Evolutionary conservation across 768 basidiomycete genomes (phyloP), one percentile per base, ranked within the genome.

Genomic region (Russula earlei): DNA sequence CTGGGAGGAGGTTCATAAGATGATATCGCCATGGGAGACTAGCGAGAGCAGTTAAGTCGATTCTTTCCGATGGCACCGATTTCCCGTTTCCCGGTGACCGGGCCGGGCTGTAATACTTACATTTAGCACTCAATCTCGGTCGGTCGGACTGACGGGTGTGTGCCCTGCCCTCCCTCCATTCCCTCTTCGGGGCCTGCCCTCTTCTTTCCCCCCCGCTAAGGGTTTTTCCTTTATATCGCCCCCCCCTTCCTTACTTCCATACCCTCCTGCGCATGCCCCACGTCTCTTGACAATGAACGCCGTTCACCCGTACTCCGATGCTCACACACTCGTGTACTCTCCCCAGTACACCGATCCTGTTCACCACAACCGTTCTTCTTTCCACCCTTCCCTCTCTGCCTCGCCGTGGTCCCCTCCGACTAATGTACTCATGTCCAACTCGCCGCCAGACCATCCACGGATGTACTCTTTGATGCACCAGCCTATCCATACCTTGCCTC

Each of bases 391-490:
- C 10, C 46, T 56, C 43, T 46, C 59, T 24, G 22, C 59, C 52
- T 63, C 63, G 42, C 29, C 62, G 29, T 68, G 67, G 67, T 62
- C 62, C 19, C 54, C 53, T 17, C 45, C 62, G 15, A 55, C 64
- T 17, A 62, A 64, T 40, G 48, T 56, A 40, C 62, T 56, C n/a
- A 57, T 60, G 45, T 51, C 51, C 41, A 38, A 41, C n/a, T 57
- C 65, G 10, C 50, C 49, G 37, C 45, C 62, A 17, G 61, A 54
- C 42, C 62, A 64, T 33, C 44, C 60, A 17, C 55, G 64, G 22
- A 60, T 65, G 55, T 62, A 63, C 36, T 49, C 60, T 63, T 56
- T 64, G 54, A 63, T 63, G 37, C 58, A 59, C 42, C 56, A 61
- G n/a, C 60, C 62, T 56, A 52, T 61, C 60, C 58, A 62, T 48